Conservation (phyloP, 2,329 filamentous ascomycete genomes). For the Epichloe festucae region DNA sequence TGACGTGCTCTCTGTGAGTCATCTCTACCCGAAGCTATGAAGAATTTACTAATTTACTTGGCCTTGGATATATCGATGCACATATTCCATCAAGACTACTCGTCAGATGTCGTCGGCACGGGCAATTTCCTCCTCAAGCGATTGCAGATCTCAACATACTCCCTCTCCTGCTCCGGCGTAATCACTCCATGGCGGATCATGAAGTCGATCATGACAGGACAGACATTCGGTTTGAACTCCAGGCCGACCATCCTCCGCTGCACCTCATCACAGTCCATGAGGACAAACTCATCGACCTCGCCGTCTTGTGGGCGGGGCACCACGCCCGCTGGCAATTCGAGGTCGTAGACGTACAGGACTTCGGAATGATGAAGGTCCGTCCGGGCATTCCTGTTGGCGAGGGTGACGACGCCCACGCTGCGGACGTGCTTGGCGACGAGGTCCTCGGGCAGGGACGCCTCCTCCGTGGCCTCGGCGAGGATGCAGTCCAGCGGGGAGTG, state of each 20-base stretch:
- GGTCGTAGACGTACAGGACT: conserved; percentile 59
- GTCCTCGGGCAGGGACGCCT: conserved; percentile 36
- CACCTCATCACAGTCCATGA: conserved; percentile 50
- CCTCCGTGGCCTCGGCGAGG: conserved; percentile 59
- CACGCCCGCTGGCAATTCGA: conserved; percentile 49
- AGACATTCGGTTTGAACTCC: conserved; percentile 79
- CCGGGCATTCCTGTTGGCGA: conserved; percentile 12
- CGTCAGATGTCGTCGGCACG: conserved; percentile 19
- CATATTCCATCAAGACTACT: not conserved
- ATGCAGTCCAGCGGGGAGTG: conserved; percentile 55
- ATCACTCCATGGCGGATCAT: conserved; percentile 64
- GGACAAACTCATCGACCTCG: conserved; percentile 64
- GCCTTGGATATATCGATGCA: too few species aligned
- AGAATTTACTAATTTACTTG: too few species aligned
- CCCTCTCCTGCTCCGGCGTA: conserved; percentile 56
- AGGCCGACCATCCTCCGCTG: conserved; percentile 47
- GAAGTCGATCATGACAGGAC: conserved; percentile 68
- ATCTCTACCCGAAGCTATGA: too few species aligned
- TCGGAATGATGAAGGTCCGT: conserved; percentile 22
- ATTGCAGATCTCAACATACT: conserved; percentile 55
- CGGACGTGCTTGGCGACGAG: conserved; percentile 15
- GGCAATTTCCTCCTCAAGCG: conserved; percentile 32
- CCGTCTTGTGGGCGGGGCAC: conserved; percentile 57
- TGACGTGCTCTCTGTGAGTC: too few species aligned
- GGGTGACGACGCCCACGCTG: conserved; percentile 22